Base-by-base conservation (phyloP, 495 filamentous ascomycete genomes). In the Elaphomyces granulatus region DNA sequence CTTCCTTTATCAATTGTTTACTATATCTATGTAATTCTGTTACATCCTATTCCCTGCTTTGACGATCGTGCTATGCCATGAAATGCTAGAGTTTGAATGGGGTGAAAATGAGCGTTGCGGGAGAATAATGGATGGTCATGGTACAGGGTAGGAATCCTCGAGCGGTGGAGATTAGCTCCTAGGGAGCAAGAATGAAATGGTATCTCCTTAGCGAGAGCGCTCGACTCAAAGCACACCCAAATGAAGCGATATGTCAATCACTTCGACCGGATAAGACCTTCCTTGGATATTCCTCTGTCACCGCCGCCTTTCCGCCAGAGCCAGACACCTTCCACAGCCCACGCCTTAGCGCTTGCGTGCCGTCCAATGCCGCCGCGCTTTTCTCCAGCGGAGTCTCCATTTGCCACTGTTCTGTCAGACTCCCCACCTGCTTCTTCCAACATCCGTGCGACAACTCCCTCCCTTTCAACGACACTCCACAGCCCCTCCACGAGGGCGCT, bases 261-360 rank as follows among this genome's bases (percentile, higher is more conserved):
- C 58, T 54, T 12, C 60, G 55, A 43, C 56, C 37, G n/a, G n/a
- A n/a, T n/a, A 15, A 55, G 50, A 3, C 54, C 50, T 16, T 55
- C 53, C 40, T 66, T 67, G 43, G 62, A 45, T 3, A 66, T 44
- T 0, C 61, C 63, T 3, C 63, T 53, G 43, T 68, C 61, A 36
- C 63, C 64, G 0, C 85, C 84, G 0, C 85, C 83, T 61, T 78
- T 83, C 63, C 84, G 75, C 72, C 81, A 90, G 32, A 94, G 53
- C 88, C 90, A 95, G 20, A 94, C 62, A 19, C 87, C 87, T 59
- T 98, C 90, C 15, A 77, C 75, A 26, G 90, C 90, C 72, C 83
- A 90, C 1, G 77, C 76, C 47, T 75, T 73, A 15, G 80, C 78
- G 51, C 80, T 77, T 34, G 70, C 58, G 66, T 81, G 67, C 17